Evolutionary conservation across 768 basidiomycete species (phyloP).

Genomic region (Sarcodon aspratus): DNA sequence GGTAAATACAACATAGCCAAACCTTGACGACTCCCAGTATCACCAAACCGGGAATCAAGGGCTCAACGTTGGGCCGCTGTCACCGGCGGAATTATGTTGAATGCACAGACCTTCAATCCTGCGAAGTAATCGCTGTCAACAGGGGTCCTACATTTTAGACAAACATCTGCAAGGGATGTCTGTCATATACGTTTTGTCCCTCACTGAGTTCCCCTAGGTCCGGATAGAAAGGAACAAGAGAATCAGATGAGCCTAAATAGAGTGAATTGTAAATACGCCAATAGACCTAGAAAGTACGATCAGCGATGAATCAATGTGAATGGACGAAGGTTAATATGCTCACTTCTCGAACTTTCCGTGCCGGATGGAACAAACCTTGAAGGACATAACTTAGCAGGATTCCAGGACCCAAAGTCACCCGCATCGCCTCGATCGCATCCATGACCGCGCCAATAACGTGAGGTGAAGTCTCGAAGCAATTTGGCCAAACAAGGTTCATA

Average conservation of each 20-base stretch:
- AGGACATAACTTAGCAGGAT: constrained; percentile 85
- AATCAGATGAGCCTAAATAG: constrained; percentile 84
- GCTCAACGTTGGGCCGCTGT: no score
- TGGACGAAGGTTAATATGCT: constrained; percentile 6
- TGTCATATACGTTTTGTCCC: constrained; percentile 78
- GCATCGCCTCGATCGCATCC: constrained; percentile 97
- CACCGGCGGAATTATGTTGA: no score
- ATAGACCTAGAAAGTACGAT: constrained; percentile 39
- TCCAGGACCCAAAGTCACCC: constrained; percentile 90
- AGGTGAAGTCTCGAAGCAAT: constrained; percentile 96
- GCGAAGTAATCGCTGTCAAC: no score
- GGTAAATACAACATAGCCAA: background rate
- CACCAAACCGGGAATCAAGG: no score
- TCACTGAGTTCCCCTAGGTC: constrained; percentile 86
- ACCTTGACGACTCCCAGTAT: no score
- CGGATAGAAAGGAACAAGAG: constrained; percentile 92
- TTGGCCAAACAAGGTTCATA: constrained; percentile 98
- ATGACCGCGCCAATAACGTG: constrained; percentile 98
- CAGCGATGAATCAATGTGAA: background rate
- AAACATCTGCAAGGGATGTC: constrained; percentile 77
- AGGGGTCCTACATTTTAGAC: constrained; percentile 27
- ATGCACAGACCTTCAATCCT: no score
- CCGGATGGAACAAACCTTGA: constrained; percentile 95
- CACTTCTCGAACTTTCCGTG: constrained; percentile 93
- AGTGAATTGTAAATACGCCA: constrained; percentile 95